Evolutionary conservation across 2,329 filamentous ascomycete species (phyloP).

Genomic region (Phialophora expanda): DNA sequence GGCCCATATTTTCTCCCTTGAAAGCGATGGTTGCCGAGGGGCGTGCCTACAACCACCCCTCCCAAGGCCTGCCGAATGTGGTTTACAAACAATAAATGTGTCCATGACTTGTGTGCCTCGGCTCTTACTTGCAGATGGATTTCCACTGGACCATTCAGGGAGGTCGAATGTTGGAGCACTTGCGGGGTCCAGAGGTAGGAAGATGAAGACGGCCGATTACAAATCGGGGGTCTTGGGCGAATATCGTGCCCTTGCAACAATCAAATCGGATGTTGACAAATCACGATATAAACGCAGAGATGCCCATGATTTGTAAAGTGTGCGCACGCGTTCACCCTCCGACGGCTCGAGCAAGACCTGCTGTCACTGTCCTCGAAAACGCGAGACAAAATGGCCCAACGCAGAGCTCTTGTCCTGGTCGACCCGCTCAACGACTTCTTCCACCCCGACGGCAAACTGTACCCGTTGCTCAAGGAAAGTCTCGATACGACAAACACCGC

Average conservation of each 20-base stretch:
- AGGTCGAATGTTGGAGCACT: not conserved
- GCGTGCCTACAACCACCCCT: too few species aligned
- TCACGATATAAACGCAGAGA: not conserved
- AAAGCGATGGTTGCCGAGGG: too few species aligned
- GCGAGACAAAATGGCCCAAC: not conserved
- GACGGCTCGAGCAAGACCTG: not conserved
- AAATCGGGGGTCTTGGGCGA: not conserved
- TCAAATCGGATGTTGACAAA: not conserved
- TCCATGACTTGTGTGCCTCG: not conserved
- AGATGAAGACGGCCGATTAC: not conserved
- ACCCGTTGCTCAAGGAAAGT: constrained; percentile 20
- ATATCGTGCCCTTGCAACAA: not conserved
- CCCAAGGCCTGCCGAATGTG: too few species aligned
- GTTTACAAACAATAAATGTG: not conserved
- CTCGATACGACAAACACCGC: constrained; percentile 36
- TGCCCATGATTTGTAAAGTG: not conserved
- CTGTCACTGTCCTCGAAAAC: not conserved
- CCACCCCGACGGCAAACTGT: constrained; percentile 36
- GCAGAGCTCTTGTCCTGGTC: constrained; percentile 36
- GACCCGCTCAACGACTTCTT: constrained; percentile 42
- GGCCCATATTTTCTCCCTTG: too few species aligned
- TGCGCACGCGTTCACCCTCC: not conserved
- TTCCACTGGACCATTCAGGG: not conserved
- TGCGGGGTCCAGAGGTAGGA: not conserved
- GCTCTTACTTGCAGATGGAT: not conserved